These are phyloP conservation scores for Smallanthus sonchifolius DNA, from an alignment of 129 eudicot genomes.

Conservation along the genomic window DNA sequence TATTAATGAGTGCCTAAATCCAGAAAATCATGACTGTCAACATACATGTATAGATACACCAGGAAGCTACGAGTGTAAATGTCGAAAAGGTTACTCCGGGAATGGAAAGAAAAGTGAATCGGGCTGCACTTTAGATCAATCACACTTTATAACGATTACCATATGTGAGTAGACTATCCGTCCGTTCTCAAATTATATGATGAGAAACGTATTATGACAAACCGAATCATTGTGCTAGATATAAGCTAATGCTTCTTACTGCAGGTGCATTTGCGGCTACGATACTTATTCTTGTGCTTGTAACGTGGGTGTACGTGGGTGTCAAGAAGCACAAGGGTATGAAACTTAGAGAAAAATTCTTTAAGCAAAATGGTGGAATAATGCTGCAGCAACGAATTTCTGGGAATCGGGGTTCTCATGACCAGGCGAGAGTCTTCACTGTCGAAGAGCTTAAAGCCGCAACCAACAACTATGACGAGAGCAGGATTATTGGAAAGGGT, in stretches of 20 bases:
- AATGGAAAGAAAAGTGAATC: slow-evolving; percentile 2
- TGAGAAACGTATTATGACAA: not conserved
- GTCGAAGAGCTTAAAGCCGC: slow-evolving; percentile 42
- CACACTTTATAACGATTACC: slow-evolving; percentile 1
- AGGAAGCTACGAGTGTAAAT: not conserved
- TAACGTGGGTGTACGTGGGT: slow-evolving; percentile 19
- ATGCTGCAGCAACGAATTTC: slow-evolving; percentile 32
- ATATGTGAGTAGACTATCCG: not conserved
- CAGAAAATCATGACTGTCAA: not conserved
- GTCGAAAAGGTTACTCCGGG: slow-evolving; percentile 12
- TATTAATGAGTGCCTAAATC: slow-evolving; percentile 10
- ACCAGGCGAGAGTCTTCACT: slow-evolving; percentile 33
- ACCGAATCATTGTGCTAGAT: not conserved
- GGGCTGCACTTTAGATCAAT: slow-evolving; percentile 8
- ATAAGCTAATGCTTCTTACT: not conserved
- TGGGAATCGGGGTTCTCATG: slow-evolving; percentile 15
- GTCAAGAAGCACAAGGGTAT: slow-evolving; percentile 23
- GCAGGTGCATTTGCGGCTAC: slow-evolving; percentile 9
- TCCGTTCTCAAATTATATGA: not conserved
- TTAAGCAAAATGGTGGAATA: slow-evolving; percentile 38
- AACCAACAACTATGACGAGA: slow-evolving; percentile 43
- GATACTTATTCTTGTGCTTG: slow-evolving; percentile 1
- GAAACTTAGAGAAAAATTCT: slow-evolving; percentile 31
- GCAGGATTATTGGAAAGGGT: slow-evolving; percentile 44
- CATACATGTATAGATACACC: not conserved